Evolutionary conservation across 441 rosid genomes (phyloP).

Genomic region (Viola pubescens): DNA sequence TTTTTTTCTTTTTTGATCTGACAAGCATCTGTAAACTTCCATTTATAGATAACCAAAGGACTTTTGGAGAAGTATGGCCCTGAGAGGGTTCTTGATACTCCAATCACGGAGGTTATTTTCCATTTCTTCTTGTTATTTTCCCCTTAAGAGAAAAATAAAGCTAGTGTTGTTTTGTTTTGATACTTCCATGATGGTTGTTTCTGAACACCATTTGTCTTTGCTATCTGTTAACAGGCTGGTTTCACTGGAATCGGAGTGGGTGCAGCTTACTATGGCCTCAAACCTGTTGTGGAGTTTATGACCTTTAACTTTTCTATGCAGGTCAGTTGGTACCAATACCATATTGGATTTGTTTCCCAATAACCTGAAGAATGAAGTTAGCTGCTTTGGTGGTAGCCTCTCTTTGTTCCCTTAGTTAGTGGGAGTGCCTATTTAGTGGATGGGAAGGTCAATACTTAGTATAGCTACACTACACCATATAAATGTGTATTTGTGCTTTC

Average conservation of each 20-base stretch:
- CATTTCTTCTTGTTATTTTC: slow-evolving; percentile 4
- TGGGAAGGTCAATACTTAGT: background rate
- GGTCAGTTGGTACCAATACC: slow-evolving; percentile 30
- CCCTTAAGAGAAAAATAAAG: too few species aligned
- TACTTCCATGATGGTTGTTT: slow-evolving; percentile 8
- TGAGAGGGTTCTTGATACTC: slow-evolving; percentile 91
- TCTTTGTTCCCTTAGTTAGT: background rate
- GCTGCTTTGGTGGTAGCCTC: too few species aligned
- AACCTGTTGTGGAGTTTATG: slow-evolving; percentile 93
- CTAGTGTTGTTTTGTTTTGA: background rate
- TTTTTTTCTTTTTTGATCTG: background rate
- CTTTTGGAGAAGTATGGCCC: slow-evolving; percentile 93
- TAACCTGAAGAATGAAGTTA: too few species aligned
- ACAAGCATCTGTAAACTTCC: slow-evolving; percentile 4
- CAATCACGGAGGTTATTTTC: slow-evolving; percentile 72
- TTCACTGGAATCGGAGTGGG: slow-evolving; percentile 98
- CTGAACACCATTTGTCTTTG: slow-evolving; percentile 9
- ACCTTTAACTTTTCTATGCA: slow-evolving; percentile 95
- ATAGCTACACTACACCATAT: too few species aligned
- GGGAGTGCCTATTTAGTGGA: background rate
- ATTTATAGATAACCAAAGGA: slow-evolving; percentile 68
- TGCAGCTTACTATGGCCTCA: slow-evolving; percentile 89
- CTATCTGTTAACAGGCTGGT: slow-evolving; percentile 59
- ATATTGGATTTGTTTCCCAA: background rate
- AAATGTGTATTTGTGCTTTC: too few species aligned